Evolutionary conservation across 2,329 filamentous ascomycete species (phyloP), one percentile per base, ranked within the genome.

Genomic region (Calonectria ilicicola): DNA sequence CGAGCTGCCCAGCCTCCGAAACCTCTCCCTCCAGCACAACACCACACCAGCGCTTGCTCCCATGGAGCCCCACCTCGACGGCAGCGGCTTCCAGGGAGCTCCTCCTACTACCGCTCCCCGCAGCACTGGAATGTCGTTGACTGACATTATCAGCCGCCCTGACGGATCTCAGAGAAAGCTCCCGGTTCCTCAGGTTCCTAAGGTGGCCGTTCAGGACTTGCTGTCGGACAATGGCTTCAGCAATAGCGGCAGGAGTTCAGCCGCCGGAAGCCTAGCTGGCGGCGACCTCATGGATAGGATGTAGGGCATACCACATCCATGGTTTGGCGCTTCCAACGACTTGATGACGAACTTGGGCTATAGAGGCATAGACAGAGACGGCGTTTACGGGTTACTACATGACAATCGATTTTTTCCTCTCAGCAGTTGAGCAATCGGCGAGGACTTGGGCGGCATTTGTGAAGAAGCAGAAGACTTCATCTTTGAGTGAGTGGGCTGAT

Each of bases 161-260:
- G 96, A 98, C 75, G 95, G 95, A 44, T 93, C 94, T 27, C 94
- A 97, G 85, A 89, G 96, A 79, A 98, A 98, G 84, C 88, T 98
- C 21, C 96, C 96, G 0, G 94, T 98, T 19, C 95, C 95, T 7
- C 94, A 96, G 84, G 91, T 96, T n/a, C 95, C 95, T 68, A 97
- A 97, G 83, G 93, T 98, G 51, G 94, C 94, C 2, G 93, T 97
- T 6, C 94, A 96, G 79, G 96, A 98, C 79, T 89, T 98, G 69
- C 87, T 98, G 72, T 93, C 93, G 74, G 89, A 91, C 1, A 89
- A 86, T 62, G 91, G 90, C 62, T 94, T 91, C 74, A 92, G 92
- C 81, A 89, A 90, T 62, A 96, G 94, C 74, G 94, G 94, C 67
- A 92, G 92, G 77, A 96, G 93, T 70, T 97, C 94, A 53, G 90